Conservation (phyloP, 2,329 filamentous ascomycete species). For the Aspergillus neotritici region DNA sequence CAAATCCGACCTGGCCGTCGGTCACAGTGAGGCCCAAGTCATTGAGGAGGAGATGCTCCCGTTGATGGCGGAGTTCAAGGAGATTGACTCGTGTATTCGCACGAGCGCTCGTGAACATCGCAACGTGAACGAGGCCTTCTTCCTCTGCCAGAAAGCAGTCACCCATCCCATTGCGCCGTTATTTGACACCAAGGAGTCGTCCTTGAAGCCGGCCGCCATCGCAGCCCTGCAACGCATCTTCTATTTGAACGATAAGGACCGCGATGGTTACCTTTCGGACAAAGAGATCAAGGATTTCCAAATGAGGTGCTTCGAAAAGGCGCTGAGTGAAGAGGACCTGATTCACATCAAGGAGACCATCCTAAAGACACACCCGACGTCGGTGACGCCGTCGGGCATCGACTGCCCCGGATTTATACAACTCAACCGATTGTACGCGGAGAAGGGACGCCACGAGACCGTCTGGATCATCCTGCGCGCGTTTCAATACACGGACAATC, state of each 20-base stretch:
- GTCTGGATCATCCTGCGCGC: constrained; percentile 96
- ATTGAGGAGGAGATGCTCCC: constrained; percentile 97
- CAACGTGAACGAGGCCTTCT: constrained; percentile 95
- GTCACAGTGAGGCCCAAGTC: constrained; percentile 72
- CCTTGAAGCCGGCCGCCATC: constrained; percentile 81
- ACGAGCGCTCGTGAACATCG: constrained; percentile 86
- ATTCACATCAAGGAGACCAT: constrained; percentile 88
- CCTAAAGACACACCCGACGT: constrained; percentile 59
- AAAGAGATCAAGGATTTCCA: constrained; percentile 89
- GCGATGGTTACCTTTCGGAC: constrained; percentile 87
- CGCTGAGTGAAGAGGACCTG: constrained; percentile 72
- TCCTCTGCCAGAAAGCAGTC: constrained; percentile 95
- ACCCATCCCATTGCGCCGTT: constrained; percentile 94
- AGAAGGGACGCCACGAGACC: constrained; percentile 95
- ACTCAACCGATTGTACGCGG: constrained; percentile 91
- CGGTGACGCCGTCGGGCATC: constrained; percentile 64
- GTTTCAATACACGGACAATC: constrained; percentile 92
- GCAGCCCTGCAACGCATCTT: constrained; percentile 86
- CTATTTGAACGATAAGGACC: constrained; percentile 92
- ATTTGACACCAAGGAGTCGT: constrained; percentile 89
- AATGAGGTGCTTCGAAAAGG: constrained; percentile 83
- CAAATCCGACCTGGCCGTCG: constrained; percentile 81
- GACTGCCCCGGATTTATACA: constrained; percentile 78
- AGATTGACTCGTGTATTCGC: constrained; percentile 96
- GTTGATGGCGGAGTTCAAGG: constrained; percentile 97